Evolutionary conservation across 192 early-diverging fungal genomes (phyloP).

Genomic region (Backusella psychrophila): DNA sequence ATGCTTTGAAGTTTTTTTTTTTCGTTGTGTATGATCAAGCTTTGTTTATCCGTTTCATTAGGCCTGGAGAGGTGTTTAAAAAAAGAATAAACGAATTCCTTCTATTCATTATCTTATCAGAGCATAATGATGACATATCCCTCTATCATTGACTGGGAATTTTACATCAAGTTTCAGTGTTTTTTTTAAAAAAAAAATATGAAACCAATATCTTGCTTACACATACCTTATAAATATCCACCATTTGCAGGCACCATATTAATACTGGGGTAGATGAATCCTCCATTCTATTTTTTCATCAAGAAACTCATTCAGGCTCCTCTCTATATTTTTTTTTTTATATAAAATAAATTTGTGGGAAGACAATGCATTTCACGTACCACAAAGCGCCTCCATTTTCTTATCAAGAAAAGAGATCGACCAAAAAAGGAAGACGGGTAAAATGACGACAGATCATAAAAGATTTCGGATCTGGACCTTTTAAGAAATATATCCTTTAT

Average conservation of each 20-base stretch:
- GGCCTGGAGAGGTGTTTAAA: no score
- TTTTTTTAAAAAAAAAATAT: background rate
- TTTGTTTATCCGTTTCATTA: background rate
- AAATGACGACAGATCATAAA: background rate
- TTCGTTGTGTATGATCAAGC: background rate
- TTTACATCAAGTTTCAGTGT: background rate
- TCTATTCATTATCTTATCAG: no score
- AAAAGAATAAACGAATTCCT: no score
- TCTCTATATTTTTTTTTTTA: background rate
- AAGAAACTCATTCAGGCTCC: background rate
- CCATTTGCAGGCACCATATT: background rate
- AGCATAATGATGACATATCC: background rate
- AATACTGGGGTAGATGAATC: no score
- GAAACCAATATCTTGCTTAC: background rate
- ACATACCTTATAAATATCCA: background rate
- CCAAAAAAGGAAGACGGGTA: background rate
- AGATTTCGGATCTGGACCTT: background rate
- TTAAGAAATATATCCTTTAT: background rate
- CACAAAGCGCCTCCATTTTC: background rate
- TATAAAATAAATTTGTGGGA: slow-evolving; percentile 1
- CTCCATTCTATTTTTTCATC: no score
- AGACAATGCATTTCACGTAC: background rate
- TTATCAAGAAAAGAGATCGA: background rate
- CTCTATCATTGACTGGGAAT: background rate
- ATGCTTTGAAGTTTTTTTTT: background rate